These are phyloP conservation scores for Aspergillus terreus DNA, from an alignment of 2,329 filamentous ascomycete genomes.

Conservation along the genomic window DNA sequence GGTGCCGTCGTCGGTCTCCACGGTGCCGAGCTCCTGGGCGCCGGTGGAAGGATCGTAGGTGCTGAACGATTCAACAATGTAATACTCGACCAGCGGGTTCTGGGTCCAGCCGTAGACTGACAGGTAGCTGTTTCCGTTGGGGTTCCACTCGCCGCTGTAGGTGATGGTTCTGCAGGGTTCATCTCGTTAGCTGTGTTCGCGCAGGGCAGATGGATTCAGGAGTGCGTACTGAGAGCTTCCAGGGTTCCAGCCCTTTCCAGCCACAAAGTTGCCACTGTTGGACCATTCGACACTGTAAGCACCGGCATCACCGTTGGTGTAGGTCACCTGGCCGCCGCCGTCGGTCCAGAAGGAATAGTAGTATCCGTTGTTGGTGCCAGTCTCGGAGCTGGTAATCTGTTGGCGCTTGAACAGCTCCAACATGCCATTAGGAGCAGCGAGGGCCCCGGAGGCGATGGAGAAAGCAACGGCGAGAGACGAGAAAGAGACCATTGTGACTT, in stretches of 20 bases:
- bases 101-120: conserved; percentile 43
- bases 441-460: conserved; percentile 6
- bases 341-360: conserved; percentile 52
- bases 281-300: conserved; percentile 47
- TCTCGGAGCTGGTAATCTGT: conserved; percentile 7
- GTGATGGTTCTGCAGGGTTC: conserved; percentile 16
- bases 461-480: conserved; percentile 9
- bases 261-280: conserved; percentile 52
- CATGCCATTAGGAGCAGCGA: conserved; percentile 6
- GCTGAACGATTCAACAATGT: conserved; percentile 35
- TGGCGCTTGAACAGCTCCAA: conserved; percentile 11
- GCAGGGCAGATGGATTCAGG: background rate
- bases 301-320: conserved; percentile 45
- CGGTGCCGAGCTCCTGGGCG: conserved; percentile 31
- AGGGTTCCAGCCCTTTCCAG: conserved; percentile 58
- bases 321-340: conserved; percentile 41
- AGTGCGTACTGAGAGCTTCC: conserved; percentile 46
- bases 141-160: conserved; percentile 26
- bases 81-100: conserved; percentile 35
- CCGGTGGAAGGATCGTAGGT: conserved; percentile 30
- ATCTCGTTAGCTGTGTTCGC: too few species aligned
- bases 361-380: conserved; percentile 41
- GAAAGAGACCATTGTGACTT: conserved; percentile 10
- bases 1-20: conserved; percentile 35
- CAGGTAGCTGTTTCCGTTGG: conserved; percentile 32